Evolutionary conservation across 73 alveolate species (phyloP), one percentile per base, ranked within the genome.

Genomic region (Paramecium sexaurelia): DNA sequence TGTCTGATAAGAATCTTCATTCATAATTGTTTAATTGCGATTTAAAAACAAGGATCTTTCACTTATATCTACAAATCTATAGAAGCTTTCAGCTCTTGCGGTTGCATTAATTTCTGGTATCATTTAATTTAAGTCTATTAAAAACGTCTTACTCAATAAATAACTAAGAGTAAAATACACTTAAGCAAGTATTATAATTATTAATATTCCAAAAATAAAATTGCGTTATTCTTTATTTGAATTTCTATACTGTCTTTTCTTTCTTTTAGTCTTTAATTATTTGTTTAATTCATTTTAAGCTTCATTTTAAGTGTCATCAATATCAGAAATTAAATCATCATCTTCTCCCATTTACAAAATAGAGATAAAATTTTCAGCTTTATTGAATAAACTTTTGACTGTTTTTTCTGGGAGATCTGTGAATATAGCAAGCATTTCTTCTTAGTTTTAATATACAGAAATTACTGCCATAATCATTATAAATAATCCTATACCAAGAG

Each of bases 261-360:
- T 86, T 40, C 69, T 61, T 40, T 86, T 86, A 11, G 66, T 1
- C 37, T 86, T 86, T 7, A 71, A 5, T 32, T 61, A 11, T n/a
- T 71, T 71, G 22, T 61, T 61, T 17, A 75, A 55, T 61, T 86
- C 93, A n/a, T 55, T 67, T 37, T 86, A 51, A 0, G 43, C 66
- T 39, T 61, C 43, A 10, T 68, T 86, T 37, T 86, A 87, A 0
- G 19, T n/a, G 7, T 86, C 93, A 33, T 86, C 93, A 0, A 86
- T 19, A 10, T 71, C 87, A 1, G 93, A 86, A 1, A 71, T 29
- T 7, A 86, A 39, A 86, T 86, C 93, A 61, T 86, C 93, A 6
- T 86, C 93, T 39, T 86, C 93, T 29, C 93, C 93, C 66, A 86
- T 86, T 86, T 86, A 22, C 37, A 86, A 85, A 67, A 66, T 86